Evolutionary conservation across 1,284 basidiomycete genomes (phyloP).

Genomic region (Lignosus rhinocerotis): DNA sequence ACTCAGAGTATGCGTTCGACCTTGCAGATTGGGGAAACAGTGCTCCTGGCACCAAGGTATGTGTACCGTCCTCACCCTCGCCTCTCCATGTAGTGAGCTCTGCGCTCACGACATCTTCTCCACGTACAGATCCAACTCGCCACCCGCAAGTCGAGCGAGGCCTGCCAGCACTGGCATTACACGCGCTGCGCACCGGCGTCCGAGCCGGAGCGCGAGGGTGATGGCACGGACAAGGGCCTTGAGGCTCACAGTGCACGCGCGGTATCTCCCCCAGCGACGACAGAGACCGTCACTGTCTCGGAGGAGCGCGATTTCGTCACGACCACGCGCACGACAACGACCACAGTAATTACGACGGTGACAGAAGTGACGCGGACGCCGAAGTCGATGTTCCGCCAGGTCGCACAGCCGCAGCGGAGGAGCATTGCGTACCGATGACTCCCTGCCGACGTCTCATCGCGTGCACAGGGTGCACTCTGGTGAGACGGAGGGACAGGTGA

Average conservation of each 20-base stretch:
- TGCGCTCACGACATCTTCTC: neutral
- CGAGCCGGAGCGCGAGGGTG: constrained; percentile 10
- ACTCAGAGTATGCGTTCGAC: constrained; percentile 26
- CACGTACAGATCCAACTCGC: constrained; percentile 25
- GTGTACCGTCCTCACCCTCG: neutral
- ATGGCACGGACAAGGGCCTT: neutral
- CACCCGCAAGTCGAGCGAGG: constrained; percentile 15
- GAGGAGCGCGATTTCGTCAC: constrained; percentile 26
- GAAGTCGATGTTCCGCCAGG: constrained; percentile 15
- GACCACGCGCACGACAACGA: constrained; percentile 30
- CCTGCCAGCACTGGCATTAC: constrained; percentile 28
- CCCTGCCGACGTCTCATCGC: neutral
- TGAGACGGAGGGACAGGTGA: neutral
- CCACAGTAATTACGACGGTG: constrained; percentile 30
- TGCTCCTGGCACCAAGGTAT: constrained; percentile 26
- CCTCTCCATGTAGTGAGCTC: neutral
- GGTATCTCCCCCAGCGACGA: constrained; percentile 20
- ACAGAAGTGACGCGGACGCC: constrained; percentile 29
- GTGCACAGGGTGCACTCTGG: neutral
- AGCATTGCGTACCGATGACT: constrained; percentile 21
- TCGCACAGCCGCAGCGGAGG: constrained; percentile 12
- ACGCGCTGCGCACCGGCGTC: constrained; percentile 22
- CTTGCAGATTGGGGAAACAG: constrained; percentile 27
- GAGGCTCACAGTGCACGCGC: constrained; percentile 20
- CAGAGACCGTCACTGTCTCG: constrained; percentile 28